Evolutionary conservation across 2,329 filamentous ascomycete genomes (phyloP).

Genomic region (Claviceps purpurea): DNA sequence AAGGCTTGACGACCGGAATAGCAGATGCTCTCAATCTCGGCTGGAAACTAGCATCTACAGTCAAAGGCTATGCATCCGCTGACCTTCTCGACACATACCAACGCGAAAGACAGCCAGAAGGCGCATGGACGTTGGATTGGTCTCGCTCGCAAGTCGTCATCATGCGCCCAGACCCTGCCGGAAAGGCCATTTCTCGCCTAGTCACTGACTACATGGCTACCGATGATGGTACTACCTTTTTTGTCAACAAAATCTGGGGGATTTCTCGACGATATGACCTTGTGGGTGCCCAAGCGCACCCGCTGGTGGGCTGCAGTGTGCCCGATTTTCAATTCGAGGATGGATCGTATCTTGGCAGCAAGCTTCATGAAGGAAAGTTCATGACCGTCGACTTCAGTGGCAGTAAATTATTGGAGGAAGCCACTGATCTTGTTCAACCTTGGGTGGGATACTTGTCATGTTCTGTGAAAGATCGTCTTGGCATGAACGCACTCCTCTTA

Average conservation of each 20-base stretch:
- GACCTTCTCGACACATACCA: constrained; percentile 34
- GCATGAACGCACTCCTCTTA: neutral
- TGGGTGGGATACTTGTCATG: neutral
- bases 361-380: constrained; percentile 10
- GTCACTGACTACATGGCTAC: constrained; percentile 14
- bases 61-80: constrained; percentile 10
- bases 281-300: constrained; percentile 11
- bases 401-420: neutral
- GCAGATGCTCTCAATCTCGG: constrained; percentile 35
- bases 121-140: constrained; percentile 22
- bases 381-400: neutral
- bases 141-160: constrained; percentile 22
- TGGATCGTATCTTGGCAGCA: constrained; percentile 16
- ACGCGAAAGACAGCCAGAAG: constrained; percentile 31
- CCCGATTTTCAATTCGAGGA: constrained; percentile 20
- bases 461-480: neutral
- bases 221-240: constrained; percentile 15
- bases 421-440: neutral
- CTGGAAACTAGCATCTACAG: constrained; percentile 34
- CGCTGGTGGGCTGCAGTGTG: constrained; percentile 21
- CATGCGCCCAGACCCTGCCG: constrained; percentile 15
- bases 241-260: constrained; percentile 21
- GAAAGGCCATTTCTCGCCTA: constrained; percentile 13
- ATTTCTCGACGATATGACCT: constrained; percentile 19
- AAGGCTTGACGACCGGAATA: constrained; percentile 38